Evolutionary conservation across 495 filamentous ascomycete species (phyloP).

Genomic region (Xylaria intraflava): DNA sequence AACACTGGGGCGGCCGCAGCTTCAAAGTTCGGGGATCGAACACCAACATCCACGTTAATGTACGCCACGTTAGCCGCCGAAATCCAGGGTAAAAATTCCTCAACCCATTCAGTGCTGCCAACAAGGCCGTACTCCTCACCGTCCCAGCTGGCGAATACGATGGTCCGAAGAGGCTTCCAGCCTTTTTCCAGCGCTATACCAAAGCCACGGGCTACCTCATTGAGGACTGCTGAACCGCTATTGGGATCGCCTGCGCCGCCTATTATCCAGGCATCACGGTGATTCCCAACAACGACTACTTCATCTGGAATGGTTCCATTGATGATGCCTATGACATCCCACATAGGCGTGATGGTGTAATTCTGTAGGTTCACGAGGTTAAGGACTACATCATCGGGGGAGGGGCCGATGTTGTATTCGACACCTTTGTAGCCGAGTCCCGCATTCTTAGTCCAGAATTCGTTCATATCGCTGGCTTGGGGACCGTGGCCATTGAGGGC

Average conservation of each 20-base stretch:
- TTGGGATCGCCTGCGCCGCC: constrained; percentile 86
- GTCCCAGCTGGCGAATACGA: constrained; percentile 94
- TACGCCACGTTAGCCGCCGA: constrained; percentile 73
- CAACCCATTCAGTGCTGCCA: constrained; percentile 92
- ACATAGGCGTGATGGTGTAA: constrained; percentile 80
- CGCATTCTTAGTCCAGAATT: constrained; percentile 60
- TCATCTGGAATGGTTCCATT: constrained; percentile 80
- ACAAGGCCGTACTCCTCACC: constrained; percentile 89
- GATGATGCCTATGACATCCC: constrained; percentile 93
- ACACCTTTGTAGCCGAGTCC: constrained; percentile 79
- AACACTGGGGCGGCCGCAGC: constrained; percentile 73
- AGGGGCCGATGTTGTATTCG: constrained; percentile 85
- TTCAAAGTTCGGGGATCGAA: constrained; percentile 61
- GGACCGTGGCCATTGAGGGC: constrained; percentile 86
- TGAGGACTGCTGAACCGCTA: constrained; percentile 80
- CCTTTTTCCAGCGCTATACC: constrained; percentile 69
- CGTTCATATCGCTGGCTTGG: constrained; percentile 67
- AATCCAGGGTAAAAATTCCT: constrained; percentile 87
- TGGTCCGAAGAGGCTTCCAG: constrained; percentile 86
- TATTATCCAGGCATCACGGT: constrained; percentile 90
- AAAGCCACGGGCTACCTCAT: constrained; percentile 80
- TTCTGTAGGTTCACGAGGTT: constrained; percentile 86
- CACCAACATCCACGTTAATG: constrained; percentile 81
- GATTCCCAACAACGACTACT: constrained; percentile 89
- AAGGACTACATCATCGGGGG: constrained; percentile 65